Evolutionary conservation across 192 early-diverging fungal genomes (phyloP).

Genomic region (Coemansia sp.): DNA sequence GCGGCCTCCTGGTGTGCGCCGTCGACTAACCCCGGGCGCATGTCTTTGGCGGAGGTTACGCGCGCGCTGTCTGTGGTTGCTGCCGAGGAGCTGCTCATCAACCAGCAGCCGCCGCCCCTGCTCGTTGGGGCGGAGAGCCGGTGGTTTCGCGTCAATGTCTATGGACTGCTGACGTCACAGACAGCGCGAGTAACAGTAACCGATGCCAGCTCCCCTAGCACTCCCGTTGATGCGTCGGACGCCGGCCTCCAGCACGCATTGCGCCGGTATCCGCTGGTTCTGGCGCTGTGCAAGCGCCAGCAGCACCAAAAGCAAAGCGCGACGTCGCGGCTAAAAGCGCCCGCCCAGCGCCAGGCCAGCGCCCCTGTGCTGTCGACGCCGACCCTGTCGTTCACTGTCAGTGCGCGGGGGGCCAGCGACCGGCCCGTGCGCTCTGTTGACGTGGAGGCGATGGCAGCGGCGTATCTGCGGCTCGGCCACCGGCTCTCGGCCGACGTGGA

Average conservation of each 20-base stretch:
- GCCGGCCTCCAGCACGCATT: neutral
- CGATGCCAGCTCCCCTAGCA: neutral
- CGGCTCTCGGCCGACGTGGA: constrained; percentile 3
- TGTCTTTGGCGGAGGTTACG: constrained; percentile 9
- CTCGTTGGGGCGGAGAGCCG: neutral
- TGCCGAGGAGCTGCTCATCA: neutral
- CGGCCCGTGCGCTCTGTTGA: constrained; percentile 16
- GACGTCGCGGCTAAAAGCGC: constrained; percentile 17
- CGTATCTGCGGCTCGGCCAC: constrained; percentile 29
- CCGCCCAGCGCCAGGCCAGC: neutral
- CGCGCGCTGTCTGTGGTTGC: neutral
- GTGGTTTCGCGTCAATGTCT: constrained; percentile 15
- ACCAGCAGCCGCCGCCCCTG: neutral
- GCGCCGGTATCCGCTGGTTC: constrained; percentile 12
- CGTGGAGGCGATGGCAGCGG: constrained; percentile 32
- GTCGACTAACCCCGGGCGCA: neutral
- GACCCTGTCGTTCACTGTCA: constrained; percentile 29
- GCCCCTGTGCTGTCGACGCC: neutral
- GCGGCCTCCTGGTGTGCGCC: constrained; percentile 1
- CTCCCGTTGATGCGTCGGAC: neutral
- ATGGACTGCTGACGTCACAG: constrained; percentile 6
- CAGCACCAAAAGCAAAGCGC: neutral
- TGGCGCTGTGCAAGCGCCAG: constrained; percentile 7
- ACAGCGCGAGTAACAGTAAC: neutral
- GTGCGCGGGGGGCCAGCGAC: constrained; percentile 13